A percentile compares a stretch with the other conserved stretches of the same genome.
Evolutionary conservation across 345 rosid species (phyloP).

Genomic region (Dipteronia sinensis): DNA sequence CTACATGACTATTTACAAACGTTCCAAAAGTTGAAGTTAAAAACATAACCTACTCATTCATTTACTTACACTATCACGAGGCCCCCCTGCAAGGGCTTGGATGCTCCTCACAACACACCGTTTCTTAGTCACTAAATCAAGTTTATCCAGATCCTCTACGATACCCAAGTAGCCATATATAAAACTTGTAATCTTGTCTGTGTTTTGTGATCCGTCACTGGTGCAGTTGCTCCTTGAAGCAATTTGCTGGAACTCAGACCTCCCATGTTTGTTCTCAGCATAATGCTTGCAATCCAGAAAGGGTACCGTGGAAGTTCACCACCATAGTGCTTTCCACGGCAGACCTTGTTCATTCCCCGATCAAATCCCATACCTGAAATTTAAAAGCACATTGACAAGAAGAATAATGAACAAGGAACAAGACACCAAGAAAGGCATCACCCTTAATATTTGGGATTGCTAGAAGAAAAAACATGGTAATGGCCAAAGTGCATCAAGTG

Average conservation of each 20-base stretch:
- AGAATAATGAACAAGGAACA: conserved; percentile 15
- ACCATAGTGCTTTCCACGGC: conserved; percentile 52
- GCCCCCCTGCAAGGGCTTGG: conserved; percentile 29
- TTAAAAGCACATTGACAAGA: neutral
- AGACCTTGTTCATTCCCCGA: conserved; percentile 32
- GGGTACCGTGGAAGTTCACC: conserved; percentile 42
- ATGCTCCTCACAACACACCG: conserved; percentile 45
- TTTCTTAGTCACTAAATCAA: conserved; percentile 40
- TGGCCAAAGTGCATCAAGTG: too few relatives aligned
- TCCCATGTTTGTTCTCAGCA: conserved; percentile 38
- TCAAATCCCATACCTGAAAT: conserved; percentile 46
- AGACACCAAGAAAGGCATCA: neutral
- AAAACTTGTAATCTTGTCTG: conserved; percentile 22
- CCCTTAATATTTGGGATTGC: conserved; percentile 12
- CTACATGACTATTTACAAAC: neutral
- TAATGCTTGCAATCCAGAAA: conserved; percentile 43
- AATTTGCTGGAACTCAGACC: conserved; percentile 35
- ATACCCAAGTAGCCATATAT: conserved; percentile 54
- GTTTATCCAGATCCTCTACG: conserved; percentile 50
- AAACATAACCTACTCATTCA: neutral
- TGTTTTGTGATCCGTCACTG: conserved; percentile 8
- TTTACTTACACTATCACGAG: conserved; percentile 1
- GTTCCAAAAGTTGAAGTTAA: neutral
- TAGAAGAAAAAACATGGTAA: too few relatives aligned
- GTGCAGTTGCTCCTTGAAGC: conserved; percentile 3